A percentile compares a stretch with the other conserved stretches of the same genome.
These are phyloP conservation scores for Ceratorhiza oryzae-sativae DNA, from an alignment of 1,284 basidiomycete species.

Conservation along the genomic window DNA sequence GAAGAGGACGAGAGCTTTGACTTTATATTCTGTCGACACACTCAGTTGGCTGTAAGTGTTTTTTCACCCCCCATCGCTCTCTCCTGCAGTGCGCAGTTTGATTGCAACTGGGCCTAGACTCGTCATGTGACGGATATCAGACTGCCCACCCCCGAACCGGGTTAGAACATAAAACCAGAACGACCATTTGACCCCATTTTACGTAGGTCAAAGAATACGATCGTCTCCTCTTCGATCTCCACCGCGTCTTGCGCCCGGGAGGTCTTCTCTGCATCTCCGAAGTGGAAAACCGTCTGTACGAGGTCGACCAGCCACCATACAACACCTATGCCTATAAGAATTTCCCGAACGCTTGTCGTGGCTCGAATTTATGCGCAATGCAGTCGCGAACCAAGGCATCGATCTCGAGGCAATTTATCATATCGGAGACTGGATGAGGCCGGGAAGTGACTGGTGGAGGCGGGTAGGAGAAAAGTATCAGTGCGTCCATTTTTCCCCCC, in stretches of 20 bases:
- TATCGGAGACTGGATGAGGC: constrained; percentile 18
- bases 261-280: constrained; percentile 22
- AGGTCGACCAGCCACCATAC: constrained; percentile 29
- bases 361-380: neutral
- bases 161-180: too few species aligned
- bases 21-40: constrained; percentile 30
- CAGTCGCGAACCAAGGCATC: constrained; percentile 15
- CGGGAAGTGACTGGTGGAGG: constrained; percentile 14
- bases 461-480: constrained; percentile 15
- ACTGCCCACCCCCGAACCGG: too few species aligned
- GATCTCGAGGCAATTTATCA: constrained; percentile 19
- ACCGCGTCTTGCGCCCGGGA: constrained; percentile 26
- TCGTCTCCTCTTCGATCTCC: constrained; percentile 26
- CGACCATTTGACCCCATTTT: too few species aligned
- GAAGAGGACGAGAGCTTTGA: constrained; percentile 33
- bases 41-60: constrained; percentile 6
- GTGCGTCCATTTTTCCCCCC: neutral
- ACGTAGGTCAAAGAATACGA: constrained; percentile 36
- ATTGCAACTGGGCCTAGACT: too few species aligned
- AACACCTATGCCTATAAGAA: neutral
- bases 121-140: too few species aligned
- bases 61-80: neutral
- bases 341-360: neutral
- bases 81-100: too few species aligned
- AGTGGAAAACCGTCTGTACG: constrained; percentile 22